Conservation (phyloP, 179 eudicot genomes). For the Amaranthus tricolor region DNA sequence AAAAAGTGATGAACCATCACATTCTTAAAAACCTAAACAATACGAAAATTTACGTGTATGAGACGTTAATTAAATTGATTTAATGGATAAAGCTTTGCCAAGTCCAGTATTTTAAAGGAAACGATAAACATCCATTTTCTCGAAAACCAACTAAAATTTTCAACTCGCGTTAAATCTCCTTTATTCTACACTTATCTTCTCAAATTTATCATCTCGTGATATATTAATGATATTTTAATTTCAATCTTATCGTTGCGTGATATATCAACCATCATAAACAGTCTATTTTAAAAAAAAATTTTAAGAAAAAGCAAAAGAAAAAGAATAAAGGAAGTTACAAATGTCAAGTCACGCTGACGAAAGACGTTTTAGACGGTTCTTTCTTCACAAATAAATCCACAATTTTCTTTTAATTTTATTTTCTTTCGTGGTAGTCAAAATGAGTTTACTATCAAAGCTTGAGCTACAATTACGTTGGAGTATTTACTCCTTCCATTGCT, state of each 20-base stretch:
- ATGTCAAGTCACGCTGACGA: constrained; percentile 34
- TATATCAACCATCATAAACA: too few species aligned
- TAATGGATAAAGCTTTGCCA: constrained; percentile 27
- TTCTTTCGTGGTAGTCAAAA: neutral
- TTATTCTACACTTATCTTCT: neutral
- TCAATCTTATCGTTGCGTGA: constrained; percentile 1
- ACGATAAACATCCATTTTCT: neutral
- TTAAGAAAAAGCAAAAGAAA: too few species aligned
- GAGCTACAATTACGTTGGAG: too few species aligned
- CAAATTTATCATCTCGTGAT: constrained; percentile 1
- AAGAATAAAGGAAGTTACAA: constrained; percentile 20
- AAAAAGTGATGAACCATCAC: constrained; percentile 19
- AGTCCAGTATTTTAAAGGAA: constrained; percentile 1
- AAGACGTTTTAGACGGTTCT: constrained; percentile 33
- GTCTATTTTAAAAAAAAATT: neutral
- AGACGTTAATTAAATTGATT: constrained; percentile 13
- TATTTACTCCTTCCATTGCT: too few species aligned
- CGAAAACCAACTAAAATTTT: constrained; percentile 11
- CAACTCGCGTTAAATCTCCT: neutral
- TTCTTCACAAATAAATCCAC: constrained; percentile 21
- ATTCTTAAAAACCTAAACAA: constrained; percentile 19
- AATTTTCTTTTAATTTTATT: neutral
- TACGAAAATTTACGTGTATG: constrained; percentile 24
- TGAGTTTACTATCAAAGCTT: too few species aligned
- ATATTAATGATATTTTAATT: neutral